Base-by-base conservation (phyloP, 2,329 filamentous ascomycete genomes). In the Coleophoma crateriformis region DNA sequence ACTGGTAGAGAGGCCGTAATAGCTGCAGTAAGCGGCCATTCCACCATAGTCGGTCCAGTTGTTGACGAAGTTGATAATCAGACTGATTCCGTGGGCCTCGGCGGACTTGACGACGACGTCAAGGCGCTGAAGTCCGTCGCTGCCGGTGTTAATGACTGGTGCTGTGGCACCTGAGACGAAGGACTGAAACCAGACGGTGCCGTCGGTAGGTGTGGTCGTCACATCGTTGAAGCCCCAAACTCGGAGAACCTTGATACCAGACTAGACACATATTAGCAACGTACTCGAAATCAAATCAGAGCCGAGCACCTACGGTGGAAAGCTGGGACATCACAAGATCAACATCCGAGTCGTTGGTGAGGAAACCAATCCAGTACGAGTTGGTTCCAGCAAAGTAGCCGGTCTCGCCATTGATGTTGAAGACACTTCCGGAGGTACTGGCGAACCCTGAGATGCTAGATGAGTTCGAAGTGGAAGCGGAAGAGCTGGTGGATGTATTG, bases 41-140 rank as follows among this genome's bases (percentile, higher is more conserved):
- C 82, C 82, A 27, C 82, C 82, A 40, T 84, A 86, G 59, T 87
- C 84, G 42, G 71, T 71, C 82, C 83, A 88, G 67, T 87, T 81
- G 67, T 87, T 87, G 49, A 86, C 79, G 40, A 85, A 80, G 56
- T 80, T 77, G 60, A 84, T 76, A 53, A 87, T 82, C 5, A 86
- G 68, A 63, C 84, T 83, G 56, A 87, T 71, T 4, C 77, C 78
- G 48, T 77, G 71, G 48, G 71, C 69, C 63, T 84, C 81, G 5
- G 82, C 82, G 0, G 77, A 70, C 37, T 72, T 62, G 47, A 87
- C 81, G 1, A 86, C 81, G 47, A 79, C 79, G 60, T 87, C 84
- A 2, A 87, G 75, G 13, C 81, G 75, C 62, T 84, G 74, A 8
- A 87, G 75, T 14, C 84, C 82, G 61, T 85, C 69, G 34, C 74